Conservation (phyloP, 495 filamentous ascomycete species). For the Hapsidospora chrysogenum region DNA sequence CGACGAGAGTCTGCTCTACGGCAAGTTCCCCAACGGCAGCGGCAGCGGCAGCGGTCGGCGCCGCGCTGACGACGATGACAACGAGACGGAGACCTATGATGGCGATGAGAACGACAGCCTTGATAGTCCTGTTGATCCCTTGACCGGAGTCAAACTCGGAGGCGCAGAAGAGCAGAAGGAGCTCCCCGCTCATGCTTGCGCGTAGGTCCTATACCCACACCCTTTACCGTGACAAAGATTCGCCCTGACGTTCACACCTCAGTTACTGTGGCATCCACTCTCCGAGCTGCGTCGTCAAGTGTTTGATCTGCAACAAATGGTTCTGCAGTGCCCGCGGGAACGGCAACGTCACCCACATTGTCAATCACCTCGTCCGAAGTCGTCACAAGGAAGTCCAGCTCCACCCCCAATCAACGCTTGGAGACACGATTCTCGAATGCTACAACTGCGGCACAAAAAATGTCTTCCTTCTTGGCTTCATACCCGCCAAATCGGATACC, state of each 20-base stretch:
- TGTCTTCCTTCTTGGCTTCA: slow-evolving; percentile 97
- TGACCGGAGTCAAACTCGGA: slow-evolving; percentile 46
- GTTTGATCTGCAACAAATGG: slow-evolving; percentile 91
- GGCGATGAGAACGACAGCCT: slow-evolving; percentile 89
- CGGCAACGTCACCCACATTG: slow-evolving; percentile 90
- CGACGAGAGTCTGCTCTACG: slow-evolving; percentile 58
- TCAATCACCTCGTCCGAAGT: slow-evolving; percentile 94
- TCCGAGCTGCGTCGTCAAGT: slow-evolving; percentile 87
- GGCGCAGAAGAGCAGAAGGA: slow-evolving; percentile 72
- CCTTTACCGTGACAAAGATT: no score
- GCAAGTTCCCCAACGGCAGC: slow-evolving; percentile 43
- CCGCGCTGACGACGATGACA: slow-evolving; percentile 69
- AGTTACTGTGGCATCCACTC: slow-evolving; percentile 98
- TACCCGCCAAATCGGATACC: slow-evolving; percentile 97
- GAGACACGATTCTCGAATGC: slow-evolving; percentile 93
- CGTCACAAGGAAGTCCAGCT: slow-evolving; percentile 98
- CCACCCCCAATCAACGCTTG: slow-evolving; percentile 85
- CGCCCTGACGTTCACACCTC: slow-evolving; percentile 6
- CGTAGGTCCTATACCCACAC: slow-evolving; percentile 44
- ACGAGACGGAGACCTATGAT: slow-evolving; percentile 72
- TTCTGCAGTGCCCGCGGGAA: slow-evolving; percentile 98
- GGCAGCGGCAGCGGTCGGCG: slow-evolving; percentile 36
- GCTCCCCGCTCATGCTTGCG: slow-evolving; percentile 89
- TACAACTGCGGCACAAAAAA: slow-evolving; percentile 99
- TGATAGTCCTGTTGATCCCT: slow-evolving; percentile 67